Conservation (phyloP, 2,329 filamentous ascomycete species). For the Neonectria magnoliae region DNA sequence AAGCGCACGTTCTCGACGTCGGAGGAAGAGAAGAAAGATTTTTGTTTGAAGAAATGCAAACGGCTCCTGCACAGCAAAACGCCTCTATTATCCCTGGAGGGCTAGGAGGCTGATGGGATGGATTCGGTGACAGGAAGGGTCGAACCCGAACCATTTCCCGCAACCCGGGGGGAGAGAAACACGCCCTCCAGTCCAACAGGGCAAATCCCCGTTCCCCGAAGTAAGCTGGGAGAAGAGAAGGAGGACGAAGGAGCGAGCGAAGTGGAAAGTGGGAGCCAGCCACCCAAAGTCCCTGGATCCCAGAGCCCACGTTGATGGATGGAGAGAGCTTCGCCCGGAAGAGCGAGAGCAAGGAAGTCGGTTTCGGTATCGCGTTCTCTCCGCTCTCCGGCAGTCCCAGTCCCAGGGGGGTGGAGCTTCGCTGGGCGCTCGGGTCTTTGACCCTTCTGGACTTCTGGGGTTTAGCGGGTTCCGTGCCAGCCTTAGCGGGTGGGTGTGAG, state of each 20-base stretch:
- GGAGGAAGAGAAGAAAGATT: background rate
- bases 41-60: background rate
- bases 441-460: constrained; percentile 24
- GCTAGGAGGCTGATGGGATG: background rate
- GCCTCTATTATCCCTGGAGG: constrained; percentile 6
- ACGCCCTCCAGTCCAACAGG: background rate
- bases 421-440: constrained; percentile 28
- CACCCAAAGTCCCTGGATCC: background rate
- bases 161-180: background rate
- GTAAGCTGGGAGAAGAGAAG: background rate
- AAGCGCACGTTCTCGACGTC: constrained; percentile 7
- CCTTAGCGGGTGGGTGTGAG: background rate
- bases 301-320: background rate
- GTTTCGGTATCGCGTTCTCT: constrained; percentile 1
- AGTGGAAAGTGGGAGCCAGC: background rate
- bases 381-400: constrained; percentile 8
- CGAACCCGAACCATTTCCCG: constrained; percentile 4
- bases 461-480: constrained; percentile 28
- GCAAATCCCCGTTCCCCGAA: too few species aligned
- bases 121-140: background rate
- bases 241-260: background rate
- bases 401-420: constrained; percentile 16
- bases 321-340: too few species aligned
- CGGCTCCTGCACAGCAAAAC: background rate
- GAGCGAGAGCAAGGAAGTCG: background rate